Evolutionary conservation across 2,329 filamentous ascomycete species (phyloP), one percentile per base, ranked within the genome.

Genomic region (Verruconis gallopava): DNA sequence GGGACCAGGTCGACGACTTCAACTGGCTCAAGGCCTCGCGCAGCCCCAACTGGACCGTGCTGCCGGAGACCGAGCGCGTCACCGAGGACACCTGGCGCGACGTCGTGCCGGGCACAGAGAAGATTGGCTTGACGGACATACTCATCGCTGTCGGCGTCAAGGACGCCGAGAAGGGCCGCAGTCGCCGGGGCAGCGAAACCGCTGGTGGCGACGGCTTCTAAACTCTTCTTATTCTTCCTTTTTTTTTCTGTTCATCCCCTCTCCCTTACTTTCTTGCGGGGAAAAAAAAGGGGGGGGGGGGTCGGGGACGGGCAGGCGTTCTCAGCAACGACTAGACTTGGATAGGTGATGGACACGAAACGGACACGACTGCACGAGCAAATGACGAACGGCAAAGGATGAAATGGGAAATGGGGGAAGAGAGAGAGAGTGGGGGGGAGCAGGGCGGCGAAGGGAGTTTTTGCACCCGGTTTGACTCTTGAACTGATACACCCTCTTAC

Each of bases 1-100:
- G 85, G 85, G 73, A 88, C 51, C 77, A 91, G 53, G 83, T 96
- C 13, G 85, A 96, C 58, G 91, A 98, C 59, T 98, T 98, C 69
- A 93, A 93, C 63, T 96, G 91, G 89, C 72, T 95, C 48, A 93
- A 88, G 60, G 70, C 74, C 13, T 84, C 83, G 44, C 75, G 75
- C 21, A 95, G 85, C 55, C 91, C 91, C 2, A 88, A 98, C 56
- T 98, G 89, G 85, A 74, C n/a, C n/a, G n/a, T n/a, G n/a, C n/a
- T n/a, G n/a, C n/a, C n/a, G n/a, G n/a, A n/a, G n/a, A n/a, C n/a
- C n/a, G n/a, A n/a, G n/a, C n/a, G n/a, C n/a, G n/a, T n/a, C n/a
- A n/a, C n/a, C n/a, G 25, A 30, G 25, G n/a, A 30, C 9, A n/a
- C n/a, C n/a, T 30, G 25, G 25, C 6, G 25, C 9, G 25, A 30